Conservation (phyloP, 179 eudicot species). For the Amaranthus tricolor region DNA sequence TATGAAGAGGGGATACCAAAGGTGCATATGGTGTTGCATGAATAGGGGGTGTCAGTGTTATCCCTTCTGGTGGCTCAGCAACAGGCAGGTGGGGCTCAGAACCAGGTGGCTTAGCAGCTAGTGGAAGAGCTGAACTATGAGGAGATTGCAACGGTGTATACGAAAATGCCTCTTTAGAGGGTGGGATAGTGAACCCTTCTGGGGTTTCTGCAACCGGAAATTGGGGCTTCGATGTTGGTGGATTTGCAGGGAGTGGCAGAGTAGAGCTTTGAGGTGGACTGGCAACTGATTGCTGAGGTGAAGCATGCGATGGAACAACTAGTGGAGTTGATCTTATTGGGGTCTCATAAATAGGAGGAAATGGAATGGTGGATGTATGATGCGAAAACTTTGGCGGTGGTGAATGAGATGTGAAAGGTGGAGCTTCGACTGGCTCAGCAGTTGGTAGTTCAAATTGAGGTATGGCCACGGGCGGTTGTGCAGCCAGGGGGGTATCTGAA, state of each 20-base stretch:
- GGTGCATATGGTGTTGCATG: neutral
- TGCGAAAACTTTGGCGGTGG: slow-evolving; percentile 15
- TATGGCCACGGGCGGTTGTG: neutral
- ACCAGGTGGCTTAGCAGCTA: slow-evolving; percentile 19
- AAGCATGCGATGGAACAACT: slow-evolving; percentile 19
- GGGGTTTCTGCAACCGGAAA: slow-evolving; percentile 18
- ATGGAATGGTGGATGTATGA: slow-evolving; percentile 7
- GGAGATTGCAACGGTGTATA: neutral
- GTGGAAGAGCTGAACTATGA: slow-evolving; percentile 24
- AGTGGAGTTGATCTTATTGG: slow-evolving; percentile 13
- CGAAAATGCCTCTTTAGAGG: neutral
- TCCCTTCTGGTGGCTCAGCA: slow-evolving; percentile 16
- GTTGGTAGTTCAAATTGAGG: slow-evolving; percentile 8
- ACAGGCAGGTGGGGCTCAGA: slow-evolving; percentile 23
- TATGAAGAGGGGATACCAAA: slow-evolving; percentile 15
- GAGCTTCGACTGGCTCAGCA: slow-evolving; percentile 12
- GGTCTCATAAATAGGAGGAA: slow-evolving; percentile 10
- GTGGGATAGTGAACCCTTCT: slow-evolving; percentile 4
- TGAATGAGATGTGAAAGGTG: neutral
- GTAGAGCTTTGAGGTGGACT: slow-evolving; percentile 17
- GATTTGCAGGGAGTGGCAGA: slow-evolving; percentile 24
- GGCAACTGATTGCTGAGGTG: slow-evolving; percentile 15
- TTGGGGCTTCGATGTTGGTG: slow-evolving; percentile 24
- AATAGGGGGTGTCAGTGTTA: slow-evolving; percentile 3
- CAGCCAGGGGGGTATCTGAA: slow-evolving; percentile 5